Conservation (phyloP, 495 filamentous ascomycete species). For the Penicillium diatomitis region DNA sequence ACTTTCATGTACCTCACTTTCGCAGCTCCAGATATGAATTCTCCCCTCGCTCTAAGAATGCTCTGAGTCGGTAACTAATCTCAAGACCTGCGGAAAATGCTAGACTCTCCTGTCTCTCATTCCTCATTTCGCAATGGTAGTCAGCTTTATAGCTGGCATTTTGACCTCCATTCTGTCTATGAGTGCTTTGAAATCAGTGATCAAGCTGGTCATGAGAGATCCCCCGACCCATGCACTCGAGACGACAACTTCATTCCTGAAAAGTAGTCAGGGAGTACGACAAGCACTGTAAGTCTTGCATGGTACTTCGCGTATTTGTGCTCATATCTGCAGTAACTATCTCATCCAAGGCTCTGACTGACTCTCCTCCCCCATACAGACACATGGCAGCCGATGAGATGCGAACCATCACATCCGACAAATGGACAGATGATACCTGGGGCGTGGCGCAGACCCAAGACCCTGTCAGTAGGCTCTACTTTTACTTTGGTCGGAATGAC, state of each 20-base stretch:
- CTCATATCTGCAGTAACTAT: neutral
- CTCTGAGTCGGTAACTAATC: neutral
- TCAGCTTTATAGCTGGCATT: constrained; percentile 43
- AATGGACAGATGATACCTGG: constrained; percentile 78
- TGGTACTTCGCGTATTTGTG: neutral
- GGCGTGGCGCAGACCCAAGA: constrained; percentile 42
- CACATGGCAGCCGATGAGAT: constrained; percentile 70
- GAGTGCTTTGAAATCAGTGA: constrained; percentile 29
- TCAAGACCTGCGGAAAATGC: neutral
- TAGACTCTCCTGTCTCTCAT: constrained; percentile 38
- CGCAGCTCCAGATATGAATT: neutral
- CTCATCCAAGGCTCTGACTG: neutral
- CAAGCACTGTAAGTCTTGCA: constrained; percentile 52
- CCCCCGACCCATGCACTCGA: constrained; percentile 49
- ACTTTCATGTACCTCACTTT: neutral
- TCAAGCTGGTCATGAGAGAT: constrained; percentile 37
- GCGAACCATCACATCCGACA: constrained; percentile 60
- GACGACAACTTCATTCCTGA: constrained; percentile 55
- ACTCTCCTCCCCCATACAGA: constrained; percentile 18
- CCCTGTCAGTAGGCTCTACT: constrained; percentile 50
- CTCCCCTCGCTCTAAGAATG: neutral
- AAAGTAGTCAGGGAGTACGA: constrained; percentile 52
- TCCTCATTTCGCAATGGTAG: constrained; percentile 45
- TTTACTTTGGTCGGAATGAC: constrained; percentile 72
- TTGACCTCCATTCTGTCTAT: constrained; percentile 36